Base-by-base conservation (phyloP, 345 rosid genomes). In the Schrenkiella parvula region DNA sequence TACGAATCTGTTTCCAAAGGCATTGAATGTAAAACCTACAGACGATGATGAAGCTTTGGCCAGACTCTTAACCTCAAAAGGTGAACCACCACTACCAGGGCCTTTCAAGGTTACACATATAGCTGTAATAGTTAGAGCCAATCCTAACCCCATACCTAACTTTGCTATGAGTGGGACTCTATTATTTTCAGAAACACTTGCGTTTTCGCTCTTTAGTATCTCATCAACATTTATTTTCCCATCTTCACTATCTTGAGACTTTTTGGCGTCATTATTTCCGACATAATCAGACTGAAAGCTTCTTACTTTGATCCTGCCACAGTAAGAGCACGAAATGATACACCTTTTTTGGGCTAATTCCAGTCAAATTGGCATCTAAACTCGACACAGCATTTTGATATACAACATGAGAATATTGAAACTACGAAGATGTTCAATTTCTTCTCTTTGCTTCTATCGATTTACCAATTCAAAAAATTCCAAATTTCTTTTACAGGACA, bases 1-100 rank as follows among this genome's bases (percentile, higher is more conserved):
- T 38, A 87, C 54, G 61, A 92, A 81, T 66, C 78, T 83, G 61
- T 85, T 87, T 47, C 96, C 93, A 67, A 92, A 90, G 34, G 84
- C 91, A 61, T 84, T 84, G 63, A 92, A 90, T 19, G 80, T 82
- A 66, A 88, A 92, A 48, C 95, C 89, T 65, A 39, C 64, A 51
- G 84, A 80, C 44, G 92, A 75, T 50, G 83, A 65, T 32, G 96
- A 82, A 72, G 70, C 78, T 66, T 84, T 82, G 47, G 82, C 73
- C 58, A 84, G 51, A 28, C 59, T 79, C 66, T 85, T 85, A 72
- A 92, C 77, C 35, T 84, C 91, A 42, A 84, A 37, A 6, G 83
- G 72, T 57, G 90, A 78, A 53, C 85, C 88, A 76, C 79, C 60
- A 65, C 84, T 86, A 76, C 80, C 64, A 66, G 79, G 43, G 42